These are phyloP conservation scores for Neurospora discreta DNA, from an alignment of 495 filamentous ascomycete species.

Conservation along the genomic window DNA sequence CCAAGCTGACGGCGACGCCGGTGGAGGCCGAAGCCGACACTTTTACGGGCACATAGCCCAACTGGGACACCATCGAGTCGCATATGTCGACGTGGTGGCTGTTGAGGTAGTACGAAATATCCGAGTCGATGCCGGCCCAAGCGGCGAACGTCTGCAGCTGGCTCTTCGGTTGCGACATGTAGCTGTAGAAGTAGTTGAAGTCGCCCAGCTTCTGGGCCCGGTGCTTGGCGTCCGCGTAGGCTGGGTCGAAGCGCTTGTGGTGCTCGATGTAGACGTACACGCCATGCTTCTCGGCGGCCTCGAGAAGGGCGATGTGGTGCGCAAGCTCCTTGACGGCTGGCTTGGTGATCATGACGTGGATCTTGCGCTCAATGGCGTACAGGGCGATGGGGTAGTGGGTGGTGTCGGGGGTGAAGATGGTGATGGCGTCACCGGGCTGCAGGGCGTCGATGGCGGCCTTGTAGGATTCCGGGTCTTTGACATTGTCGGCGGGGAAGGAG, in stretches of 20 bases:
- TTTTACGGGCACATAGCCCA: constrained; percentile 61
- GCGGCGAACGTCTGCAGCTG: constrained; percentile 95
- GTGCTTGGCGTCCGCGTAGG: constrained; percentile 75
- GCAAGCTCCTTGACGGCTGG: constrained; percentile 77
- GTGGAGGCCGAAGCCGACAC: constrained; percentile 68
- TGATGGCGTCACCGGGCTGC: constrained; percentile 76
- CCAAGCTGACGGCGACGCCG: constrained; percentile 59
- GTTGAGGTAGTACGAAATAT: constrained; percentile 93
- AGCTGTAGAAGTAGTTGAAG: constrained; percentile 96
- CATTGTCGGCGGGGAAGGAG: constrained; percentile 65
- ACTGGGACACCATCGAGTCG: constrained; percentile 69
- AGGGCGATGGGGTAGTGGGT: constrained; percentile 93
- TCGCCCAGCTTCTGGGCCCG: constrained; percentile 67
- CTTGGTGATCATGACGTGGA: constrained; percentile 92
- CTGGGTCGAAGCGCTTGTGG: constrained; percentile 91
- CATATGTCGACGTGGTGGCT: constrained; percentile 86
- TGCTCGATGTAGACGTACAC: constrained; percentile 94
- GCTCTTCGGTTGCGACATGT: constrained; percentile 90
- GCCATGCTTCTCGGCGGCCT: constrained; percentile 57
- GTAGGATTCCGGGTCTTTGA: constrained; percentile 69
- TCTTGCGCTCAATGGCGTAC: constrained; percentile 75
- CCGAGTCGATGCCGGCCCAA: constrained; percentile 83
- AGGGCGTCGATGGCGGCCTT: constrained; percentile 82
- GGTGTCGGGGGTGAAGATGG: constrained; percentile 91
- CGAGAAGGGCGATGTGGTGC: constrained; percentile 66